Conservation (phyloP, 2,329 filamentous ascomycete genomes). For the Aspergillus carbonarius region DNA sequence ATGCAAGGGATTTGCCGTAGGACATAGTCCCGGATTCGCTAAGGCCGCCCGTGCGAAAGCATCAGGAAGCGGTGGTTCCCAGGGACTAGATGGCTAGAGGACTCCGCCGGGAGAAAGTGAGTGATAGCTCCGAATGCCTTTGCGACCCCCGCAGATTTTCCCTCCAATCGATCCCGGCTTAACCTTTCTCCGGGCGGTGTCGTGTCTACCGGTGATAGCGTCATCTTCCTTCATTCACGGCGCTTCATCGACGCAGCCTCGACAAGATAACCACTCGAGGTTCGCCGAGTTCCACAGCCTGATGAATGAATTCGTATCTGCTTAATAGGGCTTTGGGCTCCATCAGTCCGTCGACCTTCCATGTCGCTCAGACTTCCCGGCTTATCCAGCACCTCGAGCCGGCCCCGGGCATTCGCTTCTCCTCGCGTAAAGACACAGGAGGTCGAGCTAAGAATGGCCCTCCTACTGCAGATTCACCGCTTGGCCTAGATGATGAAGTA, state of each 20-base stretch:
- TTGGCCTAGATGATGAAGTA: constrained; percentile 24
- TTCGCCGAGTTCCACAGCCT: background rate
- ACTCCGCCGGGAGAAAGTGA: background rate
- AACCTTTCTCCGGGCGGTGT: background rate
- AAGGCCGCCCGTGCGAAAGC: constrained; percentile 13
- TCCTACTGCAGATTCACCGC: background rate
- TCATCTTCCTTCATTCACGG: background rate
- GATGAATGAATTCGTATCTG: constrained; percentile 75
- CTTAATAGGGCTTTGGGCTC: constrained; percentile 73
- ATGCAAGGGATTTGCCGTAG: constrained; percentile 19
- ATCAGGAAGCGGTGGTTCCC: background rate
- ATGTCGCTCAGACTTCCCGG: constrained; percentile 63
- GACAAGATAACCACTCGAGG: background rate
- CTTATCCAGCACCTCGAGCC: constrained; percentile 69
- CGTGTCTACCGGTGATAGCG: background rate
- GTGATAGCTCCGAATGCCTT: background rate
- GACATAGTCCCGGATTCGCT: constrained; percentile 19
- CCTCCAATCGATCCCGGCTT: background rate
- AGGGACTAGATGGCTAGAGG: background rate
- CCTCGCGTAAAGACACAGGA: constrained; percentile 29
- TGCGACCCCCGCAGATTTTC: background rate
- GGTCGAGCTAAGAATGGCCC: background rate
- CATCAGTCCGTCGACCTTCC: constrained; percentile 62
- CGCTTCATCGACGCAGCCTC: background rate
- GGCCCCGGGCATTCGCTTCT: constrained; percentile 67